Evolutionary conservation across 371 early-diverging fungal genomes (phyloP).

Genomic region (Polyrhizophydium stewartii): DNA sequence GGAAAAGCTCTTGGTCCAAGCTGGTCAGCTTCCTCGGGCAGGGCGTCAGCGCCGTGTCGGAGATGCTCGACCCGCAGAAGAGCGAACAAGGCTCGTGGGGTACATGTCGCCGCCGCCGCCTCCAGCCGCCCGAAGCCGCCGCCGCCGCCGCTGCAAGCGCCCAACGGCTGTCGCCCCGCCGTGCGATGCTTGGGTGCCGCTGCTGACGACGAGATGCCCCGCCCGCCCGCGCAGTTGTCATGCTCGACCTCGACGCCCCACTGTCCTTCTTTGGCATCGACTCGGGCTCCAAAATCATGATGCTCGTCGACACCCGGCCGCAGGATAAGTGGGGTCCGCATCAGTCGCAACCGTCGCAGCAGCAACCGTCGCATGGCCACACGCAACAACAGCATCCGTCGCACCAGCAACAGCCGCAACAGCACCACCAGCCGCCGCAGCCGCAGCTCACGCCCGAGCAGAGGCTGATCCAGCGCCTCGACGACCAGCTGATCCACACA

Average conservation of each 20-base stretch:
- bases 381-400: too few species aligned
- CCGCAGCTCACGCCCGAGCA: not conserved
- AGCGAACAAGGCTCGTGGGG: not conserved
- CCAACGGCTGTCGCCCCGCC: not conserved
- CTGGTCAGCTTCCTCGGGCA: too few species aligned
- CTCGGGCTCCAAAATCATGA: slow-evolving; percentile 20
- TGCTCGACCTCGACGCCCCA: slow-evolving; percentile 19
- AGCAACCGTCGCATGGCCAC: too few species aligned
- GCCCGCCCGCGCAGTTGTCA: slow-evolving; percentile 13
- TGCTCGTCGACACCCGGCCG: slow-evolving; percentile 17
- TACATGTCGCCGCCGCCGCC: not conserved
- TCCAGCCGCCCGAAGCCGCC: not conserved
- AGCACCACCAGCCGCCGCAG: too few species aligned
- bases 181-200: not conserved
- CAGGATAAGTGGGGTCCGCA: not conserved
- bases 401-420: too few species aligned
- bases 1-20: too few species aligned
- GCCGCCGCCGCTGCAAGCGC: not conserved
- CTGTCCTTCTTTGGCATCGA: slow-evolving; percentile 19
- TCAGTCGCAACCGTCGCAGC: too few species aligned
- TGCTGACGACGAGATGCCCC: not conserved
- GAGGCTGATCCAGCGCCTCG: not conserved
- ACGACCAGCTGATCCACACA: not conserved
- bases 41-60: not conserved
- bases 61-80: not conserved